These are phyloP conservation scores for Populus simonii DNA, from an alignment of 345 rosid genomes.

Conservation along the genomic window DNA sequence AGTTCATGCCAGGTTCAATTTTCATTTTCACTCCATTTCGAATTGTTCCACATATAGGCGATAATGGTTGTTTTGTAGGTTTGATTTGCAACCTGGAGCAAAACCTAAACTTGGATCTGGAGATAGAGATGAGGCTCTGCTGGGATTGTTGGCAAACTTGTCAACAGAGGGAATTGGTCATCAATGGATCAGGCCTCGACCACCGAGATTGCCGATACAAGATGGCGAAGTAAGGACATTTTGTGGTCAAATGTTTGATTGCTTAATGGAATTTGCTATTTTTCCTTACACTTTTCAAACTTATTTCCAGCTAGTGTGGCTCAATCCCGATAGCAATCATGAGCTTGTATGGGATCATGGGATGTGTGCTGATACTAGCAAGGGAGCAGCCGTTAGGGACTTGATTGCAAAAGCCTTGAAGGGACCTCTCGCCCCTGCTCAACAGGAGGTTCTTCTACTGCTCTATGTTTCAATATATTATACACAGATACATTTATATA, in stretches of 20 bases:
- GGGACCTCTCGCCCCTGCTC: slow-evolving; percentile 74
- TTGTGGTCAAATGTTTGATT: slow-evolving; percentile 3
- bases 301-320: slow-evolving; percentile 78
- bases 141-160: slow-evolving; percentile 48
- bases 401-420: slow-evolving; percentile 78
- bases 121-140: slow-evolving; percentile 66
- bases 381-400: slow-evolving; percentile 85
- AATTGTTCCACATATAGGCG: slow-evolving; percentile 20
- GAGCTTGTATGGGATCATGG: slow-evolving; percentile 97
- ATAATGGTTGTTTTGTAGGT: slow-evolving; percentile 41
- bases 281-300: slow-evolving; percentile 11
- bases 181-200: slow-evolving; percentile 77
- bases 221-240: slow-evolving; percentile 62
- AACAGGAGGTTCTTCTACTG: slow-evolving; percentile 57
- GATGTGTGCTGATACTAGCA: slow-evolving; percentile 99
- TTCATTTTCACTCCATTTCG: slow-evolving; percentile 1
- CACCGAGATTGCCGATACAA: slow-evolving; percentile 75
- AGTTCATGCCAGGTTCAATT: slow-evolving; percentile 1
- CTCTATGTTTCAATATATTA: background rate
- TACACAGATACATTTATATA: background rate
- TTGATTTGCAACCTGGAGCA: slow-evolving; percentile 73
- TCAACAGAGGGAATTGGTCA: slow-evolving; percentile 60
- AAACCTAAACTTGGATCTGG: slow-evolving; percentile 81
- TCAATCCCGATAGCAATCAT: slow-evolving; percentile 87
- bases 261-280: slow-evolving; percentile 1